Base-by-base conservation (phyloP, 768 basidiomycete species). In the Phylloporus sp. region DNA sequence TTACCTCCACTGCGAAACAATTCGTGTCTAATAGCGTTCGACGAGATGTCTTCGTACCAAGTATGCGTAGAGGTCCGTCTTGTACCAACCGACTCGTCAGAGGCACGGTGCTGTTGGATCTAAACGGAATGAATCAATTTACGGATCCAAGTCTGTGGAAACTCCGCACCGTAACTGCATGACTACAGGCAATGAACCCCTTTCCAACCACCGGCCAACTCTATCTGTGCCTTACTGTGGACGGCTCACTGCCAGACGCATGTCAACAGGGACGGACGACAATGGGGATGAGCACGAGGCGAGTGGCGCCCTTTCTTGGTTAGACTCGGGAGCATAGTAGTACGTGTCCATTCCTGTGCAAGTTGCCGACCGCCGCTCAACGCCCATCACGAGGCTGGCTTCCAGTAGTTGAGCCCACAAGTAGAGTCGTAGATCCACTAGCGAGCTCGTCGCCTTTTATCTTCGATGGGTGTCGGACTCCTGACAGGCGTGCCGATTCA, bases 141-240 rank as follows among this genome's bases (percentile, higher is more conserved):
- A n/a, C 9, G n/a, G n/a, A 32, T 32, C 31, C 31, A 32, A 15
- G 14, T 8, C 29, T 14, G 14, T 15, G n/a, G 15, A 13, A 14
- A 14, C 15, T 15, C n/a, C 39, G 40, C 22, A 9, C 42, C 42
- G 22, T 50, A 28, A 38, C 40, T 9, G 22, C 48, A 28, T 50
- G 34, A 38, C 40, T 9, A 26, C 48, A 13, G 29, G 35, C 34
- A 5, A 31, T 32, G 34, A n/a, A n/a, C 20, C 33, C 10, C 17
- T 27, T 4, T 15, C 31, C 15, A 27, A 6, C 29, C 39, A 51
- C 31, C 15, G 11, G 6, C 29, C 39, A 51, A 51, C 50, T 51
- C 36, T 51, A 43, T 51, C 24, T 50, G 50, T 51, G 48, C 41
- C 40, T 42, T 33, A 7, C n/a, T n/a, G n/a, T n/a, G n/a, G n/a